Conservation (phyloP, 73 alveolate genomes). For the Tetrahymena elliotti region DNA sequence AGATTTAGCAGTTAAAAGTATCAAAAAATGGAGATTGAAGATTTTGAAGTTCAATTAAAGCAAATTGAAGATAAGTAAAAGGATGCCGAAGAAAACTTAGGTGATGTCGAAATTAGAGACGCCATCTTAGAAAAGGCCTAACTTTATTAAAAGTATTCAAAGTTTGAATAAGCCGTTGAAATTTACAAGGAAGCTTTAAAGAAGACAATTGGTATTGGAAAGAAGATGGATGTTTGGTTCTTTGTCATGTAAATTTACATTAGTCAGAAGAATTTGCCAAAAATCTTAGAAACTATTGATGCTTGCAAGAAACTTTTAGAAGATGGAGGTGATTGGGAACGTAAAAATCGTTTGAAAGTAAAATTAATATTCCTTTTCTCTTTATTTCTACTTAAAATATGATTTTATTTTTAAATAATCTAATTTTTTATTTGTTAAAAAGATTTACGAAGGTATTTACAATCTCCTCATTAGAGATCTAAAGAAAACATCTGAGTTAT, state of each 20-base stretch:
- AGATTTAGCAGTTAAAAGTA: background rate
- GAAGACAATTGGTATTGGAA: slow-evolving; percentile 59
- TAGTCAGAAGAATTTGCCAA: slow-evolving; percentile 43
- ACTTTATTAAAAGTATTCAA: slow-evolving; percentile 49
- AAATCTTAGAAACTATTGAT: slow-evolving; percentile 48
- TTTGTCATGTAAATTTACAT: slow-evolving; percentile 56
- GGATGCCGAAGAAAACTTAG: slow-evolving; percentile 51
- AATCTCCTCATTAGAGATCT: slow-evolving; percentile 68
- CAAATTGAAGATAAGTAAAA: slow-evolving; percentile 46
- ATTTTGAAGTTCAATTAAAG: slow-evolving; percentile 52
- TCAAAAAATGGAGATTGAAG: background rate
- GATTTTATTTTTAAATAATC: background rate
- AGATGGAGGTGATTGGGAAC: slow-evolving; percentile 95
- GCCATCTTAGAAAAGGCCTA: slow-evolving; percentile 63
- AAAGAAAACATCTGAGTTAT: slow-evolving; percentile 72
- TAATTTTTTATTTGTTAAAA: background rate
- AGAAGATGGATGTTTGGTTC: slow-evolving; percentile 70
- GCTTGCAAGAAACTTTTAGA: slow-evolving; percentile 48
- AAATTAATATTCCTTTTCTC: background rate
- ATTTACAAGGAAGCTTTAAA: slow-evolving; percentile 50
- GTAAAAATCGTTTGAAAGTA: slow-evolving; percentile 79
- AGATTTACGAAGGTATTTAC: slow-evolving; percentile 79
- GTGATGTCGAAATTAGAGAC: slow-evolving; percentile 71
- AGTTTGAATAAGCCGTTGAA: slow-evolving; percentile 56
- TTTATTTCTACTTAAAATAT: background rate